Evolutionary conservation across 2,329 filamentous ascomycete species (phyloP).

Genomic region (Xylariaceae sp.): DNA sequence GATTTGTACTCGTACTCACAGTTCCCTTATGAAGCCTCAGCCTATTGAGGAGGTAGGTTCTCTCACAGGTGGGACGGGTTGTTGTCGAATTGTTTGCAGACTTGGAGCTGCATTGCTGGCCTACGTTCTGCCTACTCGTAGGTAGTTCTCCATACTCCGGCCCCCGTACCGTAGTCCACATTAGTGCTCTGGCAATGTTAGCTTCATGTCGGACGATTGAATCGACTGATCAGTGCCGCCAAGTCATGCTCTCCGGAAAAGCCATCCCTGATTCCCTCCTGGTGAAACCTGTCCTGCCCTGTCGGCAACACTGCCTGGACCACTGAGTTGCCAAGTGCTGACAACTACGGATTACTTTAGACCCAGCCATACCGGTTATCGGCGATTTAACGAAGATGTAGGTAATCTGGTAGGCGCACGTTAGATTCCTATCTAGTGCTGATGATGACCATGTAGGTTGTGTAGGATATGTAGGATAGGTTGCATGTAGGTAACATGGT

Average conservation of each 20-base stretch:
- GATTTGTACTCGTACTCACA: no score
- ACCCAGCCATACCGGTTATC: not conserved
- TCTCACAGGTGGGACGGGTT: not conserved
- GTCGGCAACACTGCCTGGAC: not conserved
- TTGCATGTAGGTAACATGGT: no score
- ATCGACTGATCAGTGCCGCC: not conserved
- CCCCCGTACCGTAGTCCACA: not conserved
- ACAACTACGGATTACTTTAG: not conserved
- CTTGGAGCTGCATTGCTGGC: not conserved
- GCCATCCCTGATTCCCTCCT: no score
- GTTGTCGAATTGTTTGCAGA: not conserved
- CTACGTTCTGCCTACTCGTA: not conserved
- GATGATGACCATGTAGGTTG: no score
- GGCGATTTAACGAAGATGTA: not conserved
- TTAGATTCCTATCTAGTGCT: no score
- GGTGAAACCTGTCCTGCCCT: not conserved
- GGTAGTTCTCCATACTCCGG: no score
- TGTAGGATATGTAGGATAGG: no score
- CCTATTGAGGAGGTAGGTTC: not conserved
- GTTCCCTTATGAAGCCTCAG: not conserved
- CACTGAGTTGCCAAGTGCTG: not conserved
- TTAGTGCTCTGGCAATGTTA: not conserved
- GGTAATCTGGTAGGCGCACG: not conserved
- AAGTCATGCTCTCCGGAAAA: not conserved
- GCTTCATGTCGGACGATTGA: not conserved